Base-by-base conservation (phyloP, 345 rosid genomes). In the Lepidium sativum region DNA sequence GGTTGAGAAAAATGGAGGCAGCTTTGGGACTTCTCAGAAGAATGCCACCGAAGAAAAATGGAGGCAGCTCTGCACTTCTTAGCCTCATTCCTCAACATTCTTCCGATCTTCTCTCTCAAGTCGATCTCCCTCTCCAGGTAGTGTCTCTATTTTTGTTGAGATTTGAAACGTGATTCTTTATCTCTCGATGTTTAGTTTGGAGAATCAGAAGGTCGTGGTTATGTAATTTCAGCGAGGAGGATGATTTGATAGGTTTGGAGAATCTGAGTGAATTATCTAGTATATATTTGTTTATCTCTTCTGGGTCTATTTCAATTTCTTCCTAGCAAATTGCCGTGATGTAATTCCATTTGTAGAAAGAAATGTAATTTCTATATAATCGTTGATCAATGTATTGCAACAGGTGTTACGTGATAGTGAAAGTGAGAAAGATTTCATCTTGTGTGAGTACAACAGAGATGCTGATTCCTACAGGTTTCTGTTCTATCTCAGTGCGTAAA, bases 31-130 rank as follows among this genome's bases (percentile, higher is more conserved):
- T 94, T 81, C 78, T 94, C 73, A 75, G 97, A 54, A 84, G 99
- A 75, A 89, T 90, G 80, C 96, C 86, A 29, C 99, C 97, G 16
- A 91, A 86, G n/a, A n/a, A n/a, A n/a, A n/a, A n/a, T n/a, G n/a
- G n/a, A n/a, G n/a, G 53, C 96, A 87, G 72, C 31, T 89, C 97
- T 4, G 97, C 99, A 51, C 99, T 90, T 42, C 84, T 94, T 48
- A 82, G 85, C 78, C 97, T 94, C 59, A 31, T 90, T 53, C 99
- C 99, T 45, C 80, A 83, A 42, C 95, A 84, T 79, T 89, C 97
- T 76, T 84, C 98, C 49, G 96, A 92, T 87, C 96, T 92, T 59
- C 95, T 89, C 79, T 83, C 97, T 74, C 99, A 94, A 83, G 94
- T 94, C 69, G 95, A 90, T 64, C 96, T 86, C 78, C 97, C 97